Conservation (phyloP, 306 rosid genomes). For the Trifolium repens region DNA sequence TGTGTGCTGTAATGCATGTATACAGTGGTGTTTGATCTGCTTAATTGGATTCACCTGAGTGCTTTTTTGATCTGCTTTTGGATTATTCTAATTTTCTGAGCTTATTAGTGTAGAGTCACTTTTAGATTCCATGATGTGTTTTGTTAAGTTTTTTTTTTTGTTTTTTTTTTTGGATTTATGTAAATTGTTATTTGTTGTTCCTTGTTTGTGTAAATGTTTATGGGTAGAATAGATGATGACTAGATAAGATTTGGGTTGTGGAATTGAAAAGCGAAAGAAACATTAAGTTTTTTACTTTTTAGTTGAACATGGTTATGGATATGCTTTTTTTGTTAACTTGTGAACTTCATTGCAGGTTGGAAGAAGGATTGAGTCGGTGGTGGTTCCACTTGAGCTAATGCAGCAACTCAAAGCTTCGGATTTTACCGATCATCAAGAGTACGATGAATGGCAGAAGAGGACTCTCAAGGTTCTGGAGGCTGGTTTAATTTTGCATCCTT, state of each 20-base stretch:
- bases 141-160: neutral
- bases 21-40: constrained; percentile 36
- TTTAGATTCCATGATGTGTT: constrained; percentile 9
- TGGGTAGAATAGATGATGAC: constrained; percentile 4
- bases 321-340: constrained; percentile 25
- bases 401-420: constrained; percentile 94
- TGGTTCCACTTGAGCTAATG: constrained; percentile 88
- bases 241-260: neutral
- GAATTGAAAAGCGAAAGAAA: constrained; percentile 19
- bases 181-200: neutral
- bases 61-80: constrained; percentile 39
- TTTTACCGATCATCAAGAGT: constrained; percentile 84
- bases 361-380: constrained; percentile 91
- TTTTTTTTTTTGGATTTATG: too few relatives aligned
- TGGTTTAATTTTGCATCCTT: constrained; percentile 91
- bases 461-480: constrained; percentile 90
- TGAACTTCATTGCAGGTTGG: constrained; percentile 70
- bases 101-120: constrained; percentile 15
- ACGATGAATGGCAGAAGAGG: constrained; percentile 84
- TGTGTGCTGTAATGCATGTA: constrained; percentile 34
- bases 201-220: constrained; percentile 6
- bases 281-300: neutral
- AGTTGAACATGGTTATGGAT: constrained; percentile 6
- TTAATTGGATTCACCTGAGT: constrained; percentile 3
- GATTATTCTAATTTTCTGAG: constrained; percentile 28